phyloP scores from a whole-genome alignment of 371 early-diverging fungal species.

The Dichotomocladium elegans region DNA sequence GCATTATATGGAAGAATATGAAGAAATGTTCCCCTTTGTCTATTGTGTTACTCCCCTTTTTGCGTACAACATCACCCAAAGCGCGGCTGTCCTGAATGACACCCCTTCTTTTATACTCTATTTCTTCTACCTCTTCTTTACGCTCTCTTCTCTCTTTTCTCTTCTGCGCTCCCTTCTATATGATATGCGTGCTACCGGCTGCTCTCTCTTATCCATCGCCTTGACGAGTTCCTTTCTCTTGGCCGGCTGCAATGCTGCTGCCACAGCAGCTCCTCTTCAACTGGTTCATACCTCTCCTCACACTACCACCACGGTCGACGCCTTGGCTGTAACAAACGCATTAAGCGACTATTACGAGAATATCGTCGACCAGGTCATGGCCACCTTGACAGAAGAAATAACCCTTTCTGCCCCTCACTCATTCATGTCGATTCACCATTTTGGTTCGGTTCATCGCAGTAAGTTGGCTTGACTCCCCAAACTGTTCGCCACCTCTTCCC shows the following conservation, averaged over 20 bases:
- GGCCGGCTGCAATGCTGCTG: not conserved
- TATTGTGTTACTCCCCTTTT: not conserved
- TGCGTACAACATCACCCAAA: no score
- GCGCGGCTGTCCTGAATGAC: not conserved
- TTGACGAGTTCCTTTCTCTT: not conserved
- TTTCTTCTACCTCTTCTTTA: not conserved
- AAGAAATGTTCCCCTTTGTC: constrained; percentile 1
- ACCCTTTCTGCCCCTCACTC: constrained; percentile 23
- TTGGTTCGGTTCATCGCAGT: constrained; percentile 4
- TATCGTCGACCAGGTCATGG: constrained; percentile 44
- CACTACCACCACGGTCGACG: constrained; percentile 1
- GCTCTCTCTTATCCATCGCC: not conserved
- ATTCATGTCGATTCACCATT: constrained; percentile 13
- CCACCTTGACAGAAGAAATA: constrained; percentile 22
- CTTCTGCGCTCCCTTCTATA: not conserved
- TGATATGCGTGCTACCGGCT: not conserved
- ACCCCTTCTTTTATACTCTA: not conserved
- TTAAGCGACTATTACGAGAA: constrained; percentile 42
- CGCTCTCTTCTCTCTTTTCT: not conserved
- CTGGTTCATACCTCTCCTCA: not conserved
- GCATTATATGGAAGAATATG: not conserved
- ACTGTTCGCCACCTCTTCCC: no score
- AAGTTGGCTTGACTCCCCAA: not conserved
- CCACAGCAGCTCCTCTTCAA: not conserved
- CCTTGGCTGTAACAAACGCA: constrained; percentile 7